Percentiles rank a stretch among this genome's conserved stretches.
phyloP scores from a whole-genome alignment of 371 early-diverging fungal genomes.

The Umbelopsis sp. region DNA sequence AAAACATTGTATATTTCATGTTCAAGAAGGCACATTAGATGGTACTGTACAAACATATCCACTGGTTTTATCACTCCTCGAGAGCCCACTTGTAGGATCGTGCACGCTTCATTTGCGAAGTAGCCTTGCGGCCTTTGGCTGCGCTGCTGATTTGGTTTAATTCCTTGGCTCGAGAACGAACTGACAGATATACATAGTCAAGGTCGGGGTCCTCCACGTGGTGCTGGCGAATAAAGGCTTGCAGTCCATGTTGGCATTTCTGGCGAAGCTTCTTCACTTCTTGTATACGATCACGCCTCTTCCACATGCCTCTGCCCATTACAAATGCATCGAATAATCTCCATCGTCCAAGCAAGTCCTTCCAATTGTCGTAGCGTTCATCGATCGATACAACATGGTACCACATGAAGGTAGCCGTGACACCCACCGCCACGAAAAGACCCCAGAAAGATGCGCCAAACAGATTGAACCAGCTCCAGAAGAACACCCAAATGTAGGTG shows the following conservation, averaged over 20 bases:
- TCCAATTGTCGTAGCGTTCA: slow-evolving; percentile 50
- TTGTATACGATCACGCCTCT: slow-evolving; percentile 44
- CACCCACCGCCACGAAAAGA: slow-evolving; percentile 42
- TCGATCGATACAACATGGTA: slow-evolving; percentile 55
- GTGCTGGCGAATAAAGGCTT: slow-evolving; percentile 37
- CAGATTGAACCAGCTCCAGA: slow-evolving; percentile 46
- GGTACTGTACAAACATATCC: neutral
- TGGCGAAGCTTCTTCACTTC: slow-evolving; percentile 42
- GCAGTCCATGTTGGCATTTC: slow-evolving; percentile 32
- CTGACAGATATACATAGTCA: slow-evolving; percentile 38
- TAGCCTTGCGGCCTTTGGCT: slow-evolving; percentile 29
- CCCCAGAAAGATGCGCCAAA: slow-evolving; percentile 51
- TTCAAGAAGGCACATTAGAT: neutral
- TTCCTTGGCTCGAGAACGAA: slow-evolving; percentile 37
- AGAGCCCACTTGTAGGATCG: slow-evolving; percentile 12
- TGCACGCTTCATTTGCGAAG: slow-evolving; percentile 9
- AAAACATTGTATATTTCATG: too few species aligned
- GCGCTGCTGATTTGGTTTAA: slow-evolving; percentile 37
- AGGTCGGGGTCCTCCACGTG: slow-evolving; percentile 39
- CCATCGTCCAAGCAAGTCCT: slow-evolving; percentile 53
- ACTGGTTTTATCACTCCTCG: neutral
- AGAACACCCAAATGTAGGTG: slow-evolving; percentile 43
- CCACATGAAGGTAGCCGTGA: slow-evolving; percentile 47
- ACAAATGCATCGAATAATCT: slow-evolving; percentile 56
- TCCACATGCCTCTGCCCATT: slow-evolving; percentile 51